A percentile compares a stretch with the other conserved stretches of the same genome.
phyloP scores from a whole-genome alignment of 768 basidiomycete species.

The Auriscalpium microsporum region DNA sequence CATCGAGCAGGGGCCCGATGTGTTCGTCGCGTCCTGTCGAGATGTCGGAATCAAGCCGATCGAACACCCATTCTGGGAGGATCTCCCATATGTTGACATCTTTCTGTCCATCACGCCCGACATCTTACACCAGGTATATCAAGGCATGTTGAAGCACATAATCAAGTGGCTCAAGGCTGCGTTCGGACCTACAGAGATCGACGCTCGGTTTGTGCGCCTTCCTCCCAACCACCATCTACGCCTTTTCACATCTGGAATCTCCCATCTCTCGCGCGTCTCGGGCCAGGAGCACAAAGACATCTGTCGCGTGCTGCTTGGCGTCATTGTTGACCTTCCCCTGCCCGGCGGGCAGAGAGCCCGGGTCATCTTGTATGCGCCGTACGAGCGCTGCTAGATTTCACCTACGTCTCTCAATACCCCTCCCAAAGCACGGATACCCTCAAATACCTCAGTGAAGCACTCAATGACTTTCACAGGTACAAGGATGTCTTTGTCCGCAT shows the following conservation, averaged over 20 bases:
- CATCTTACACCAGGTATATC: constrained; percentile 6
- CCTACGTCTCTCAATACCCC: constrained; percentile 29
- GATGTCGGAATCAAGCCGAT: neutral
- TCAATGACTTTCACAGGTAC: constrained; percentile 28
- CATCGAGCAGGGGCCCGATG: neutral
- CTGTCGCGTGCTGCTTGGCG: constrained; percentile 11
- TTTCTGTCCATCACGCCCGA: constrained; percentile 9
- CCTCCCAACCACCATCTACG: constrained; percentile 11
- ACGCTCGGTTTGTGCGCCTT: neutral
- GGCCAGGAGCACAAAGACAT: constrained; percentile 10
- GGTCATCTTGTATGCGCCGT: constrained; percentile 20
- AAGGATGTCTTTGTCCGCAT: constrained; percentile 29
- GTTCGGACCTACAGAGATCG: constrained; percentile 8
- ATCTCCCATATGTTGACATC: constrained; percentile 6
- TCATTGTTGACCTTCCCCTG: constrained; percentile 20
- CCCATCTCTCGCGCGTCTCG: no score
- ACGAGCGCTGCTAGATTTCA: constrained; percentile 27
- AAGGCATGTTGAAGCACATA: constrained; percentile 3
- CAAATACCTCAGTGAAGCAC: constrained; percentile 16
- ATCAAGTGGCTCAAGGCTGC: neutral
- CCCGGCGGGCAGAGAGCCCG: constrained; percentile 3
- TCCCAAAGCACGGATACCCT: constrained; percentile 26
- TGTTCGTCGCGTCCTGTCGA: neutral
- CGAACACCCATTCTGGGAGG: constrained; percentile 6
- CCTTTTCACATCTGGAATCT: constrained; percentile 6